phyloP scores from a whole-genome alignment of 2,329 filamentous ascomycete genomes.

The Sphaceloma murrayae region DNA sequence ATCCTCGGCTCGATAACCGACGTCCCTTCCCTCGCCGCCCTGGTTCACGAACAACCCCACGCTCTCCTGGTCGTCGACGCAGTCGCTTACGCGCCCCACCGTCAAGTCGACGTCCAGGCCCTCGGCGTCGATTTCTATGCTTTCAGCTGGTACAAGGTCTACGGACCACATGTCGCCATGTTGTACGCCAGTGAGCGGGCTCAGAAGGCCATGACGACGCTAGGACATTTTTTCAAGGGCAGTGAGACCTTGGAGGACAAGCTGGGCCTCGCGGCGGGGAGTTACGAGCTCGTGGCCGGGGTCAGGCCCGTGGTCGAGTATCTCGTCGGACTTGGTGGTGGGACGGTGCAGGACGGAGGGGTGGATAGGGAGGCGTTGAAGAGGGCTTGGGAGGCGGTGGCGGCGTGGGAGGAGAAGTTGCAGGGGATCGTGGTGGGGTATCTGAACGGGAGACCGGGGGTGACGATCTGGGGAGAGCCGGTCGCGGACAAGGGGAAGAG shows the following conservation, averaged over 20 bases:
- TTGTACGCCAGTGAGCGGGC: conserved; percentile 55
- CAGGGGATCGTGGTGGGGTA: conserved; percentile 52
- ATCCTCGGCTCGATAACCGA: conserved; percentile 63
- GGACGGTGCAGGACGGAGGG: conserved; percentile 49
- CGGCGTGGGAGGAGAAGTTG: conserved; percentile 50
- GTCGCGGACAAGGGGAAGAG: conserved; percentile 40
- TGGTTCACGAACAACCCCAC: conserved; percentile 43
- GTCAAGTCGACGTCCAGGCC: conserved; percentile 56
- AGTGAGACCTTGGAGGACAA: conserved; percentile 52
- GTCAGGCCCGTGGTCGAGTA: conserved; percentile 56
- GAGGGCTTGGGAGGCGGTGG: conserved; percentile 43
- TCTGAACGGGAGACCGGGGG: conserved; percentile 42
- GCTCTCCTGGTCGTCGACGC: conserved; percentile 64
- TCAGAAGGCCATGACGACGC: conserved; percentile 46
- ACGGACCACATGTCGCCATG: conserved; percentile 63
- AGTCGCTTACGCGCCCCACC: conserved; percentile 67
- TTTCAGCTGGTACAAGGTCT: conserved; percentile 80
- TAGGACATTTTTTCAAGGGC: conserved; percentile 60
- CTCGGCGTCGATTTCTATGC: conserved; percentile 65
- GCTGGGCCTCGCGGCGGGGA: conserved; percentile 57
- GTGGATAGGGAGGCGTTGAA: conserved; percentile 20
- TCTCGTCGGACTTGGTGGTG: conserved; percentile 36
- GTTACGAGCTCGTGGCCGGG: conserved; percentile 58
- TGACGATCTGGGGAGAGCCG: conserved; percentile 51
- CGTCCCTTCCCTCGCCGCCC: conserved; percentile 45